phyloP scores from a whole-genome alignment of 2,329 filamentous ascomycete genomes.

The Diaporthe sp. region DNA sequence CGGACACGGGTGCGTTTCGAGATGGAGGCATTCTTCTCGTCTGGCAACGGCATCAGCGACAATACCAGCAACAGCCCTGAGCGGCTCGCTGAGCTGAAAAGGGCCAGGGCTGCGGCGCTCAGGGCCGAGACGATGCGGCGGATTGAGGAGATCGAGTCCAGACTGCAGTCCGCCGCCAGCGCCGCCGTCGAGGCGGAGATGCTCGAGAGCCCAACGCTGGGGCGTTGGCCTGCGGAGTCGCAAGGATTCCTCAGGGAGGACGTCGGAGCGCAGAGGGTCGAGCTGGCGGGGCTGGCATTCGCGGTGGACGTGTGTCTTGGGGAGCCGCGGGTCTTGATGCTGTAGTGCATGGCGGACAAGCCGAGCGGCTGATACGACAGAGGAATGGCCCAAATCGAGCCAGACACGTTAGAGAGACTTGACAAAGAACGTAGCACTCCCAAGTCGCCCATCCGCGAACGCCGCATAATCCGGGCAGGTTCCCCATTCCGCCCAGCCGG shows the following conservation, averaged over 20 bases:
- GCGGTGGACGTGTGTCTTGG: slow-evolving; percentile 28
- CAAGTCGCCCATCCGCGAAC: slow-evolving; percentile 43
- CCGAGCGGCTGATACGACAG: background rate
- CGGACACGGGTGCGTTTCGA: background rate
- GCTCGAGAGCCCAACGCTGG: slow-evolving; percentile 35
- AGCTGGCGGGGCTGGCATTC: slow-evolving; percentile 11
- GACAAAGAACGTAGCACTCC: slow-evolving; percentile 44
- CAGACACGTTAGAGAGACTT: slow-evolving; percentile 35
- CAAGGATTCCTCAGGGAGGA: slow-evolving; percentile 26
- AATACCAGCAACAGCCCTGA: background rate
- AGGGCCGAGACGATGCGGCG: slow-evolving; percentile 11
- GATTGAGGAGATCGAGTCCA: background rate
- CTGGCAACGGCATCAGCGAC: too few species aligned
- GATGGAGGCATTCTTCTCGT: slow-evolving; percentile 30
- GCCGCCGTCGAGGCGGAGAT: slow-evolving; percentile 20
- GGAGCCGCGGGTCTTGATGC: slow-evolving; percentile 21
- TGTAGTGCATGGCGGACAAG: background rate
- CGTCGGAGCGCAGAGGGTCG: background rate
- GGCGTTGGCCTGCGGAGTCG: background rate
- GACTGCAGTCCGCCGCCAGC: background rate
- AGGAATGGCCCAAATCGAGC: background rate
- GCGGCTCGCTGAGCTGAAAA: slow-evolving; percentile 24
- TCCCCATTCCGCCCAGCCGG: slow-evolving; percentile 48
- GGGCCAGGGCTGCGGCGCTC: background rate
- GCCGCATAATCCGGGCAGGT: slow-evolving; percentile 46